phyloP scores from a whole-genome alignment of 2,329 filamentous ascomycete genomes.

The Metarhizium brunneum region DNA sequence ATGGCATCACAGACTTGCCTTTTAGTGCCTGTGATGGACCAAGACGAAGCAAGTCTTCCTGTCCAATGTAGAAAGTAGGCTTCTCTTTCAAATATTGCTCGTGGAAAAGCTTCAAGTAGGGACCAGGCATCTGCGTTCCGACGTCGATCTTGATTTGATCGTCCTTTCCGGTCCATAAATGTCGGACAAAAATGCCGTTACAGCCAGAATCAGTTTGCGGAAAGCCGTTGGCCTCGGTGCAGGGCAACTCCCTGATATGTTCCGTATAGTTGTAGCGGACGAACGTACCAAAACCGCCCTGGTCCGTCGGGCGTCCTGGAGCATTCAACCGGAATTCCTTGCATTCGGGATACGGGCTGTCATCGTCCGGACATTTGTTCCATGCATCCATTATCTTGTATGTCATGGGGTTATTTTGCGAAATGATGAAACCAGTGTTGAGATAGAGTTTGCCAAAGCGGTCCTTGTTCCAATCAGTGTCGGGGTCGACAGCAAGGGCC shows the following conservation, averaged over 20 bases:
- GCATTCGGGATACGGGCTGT: slow-evolving; percentile 28
- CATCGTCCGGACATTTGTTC: slow-evolving; percentile 31
- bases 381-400: slow-evolving; percentile 40
- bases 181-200: slow-evolving; percentile 31
- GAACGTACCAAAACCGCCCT: slow-evolving; percentile 34
- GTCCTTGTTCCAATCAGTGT: slow-evolving; percentile 28
- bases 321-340: slow-evolving; percentile 25
- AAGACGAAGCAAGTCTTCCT: slow-evolving; percentile 23
- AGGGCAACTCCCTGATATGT: slow-evolving; percentile 30
- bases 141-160: slow-evolving; percentile 29
- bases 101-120: slow-evolving; percentile 26
- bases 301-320: slow-evolving; percentile 30
- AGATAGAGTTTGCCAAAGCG: slow-evolving; percentile 30
- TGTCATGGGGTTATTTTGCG: slow-evolving; percentile 39
- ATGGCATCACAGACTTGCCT: background rate
- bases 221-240: slow-evolving; percentile 34
- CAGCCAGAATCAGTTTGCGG: slow-evolving; percentile 28
- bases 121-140: slow-evolving; percentile 27
- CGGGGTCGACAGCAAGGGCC: slow-evolving; percentile 31
- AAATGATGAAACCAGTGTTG: slow-evolving; percentile 45
- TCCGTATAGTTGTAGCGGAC: slow-evolving; percentile 32
- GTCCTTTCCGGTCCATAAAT: slow-evolving; percentile 33
- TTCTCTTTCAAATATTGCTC: slow-evolving; percentile 24
- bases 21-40: slow-evolving; percentile 7
- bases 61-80: slow-evolving; percentile 24